A percentile compares a stretch with the other conserved stretches of the same genome.
These are phyloP conservation scores for Phyllosticta capitalensis DNA, from an alignment of 2,329 filamentous ascomycete species.

Conservation along the genomic window DNA sequence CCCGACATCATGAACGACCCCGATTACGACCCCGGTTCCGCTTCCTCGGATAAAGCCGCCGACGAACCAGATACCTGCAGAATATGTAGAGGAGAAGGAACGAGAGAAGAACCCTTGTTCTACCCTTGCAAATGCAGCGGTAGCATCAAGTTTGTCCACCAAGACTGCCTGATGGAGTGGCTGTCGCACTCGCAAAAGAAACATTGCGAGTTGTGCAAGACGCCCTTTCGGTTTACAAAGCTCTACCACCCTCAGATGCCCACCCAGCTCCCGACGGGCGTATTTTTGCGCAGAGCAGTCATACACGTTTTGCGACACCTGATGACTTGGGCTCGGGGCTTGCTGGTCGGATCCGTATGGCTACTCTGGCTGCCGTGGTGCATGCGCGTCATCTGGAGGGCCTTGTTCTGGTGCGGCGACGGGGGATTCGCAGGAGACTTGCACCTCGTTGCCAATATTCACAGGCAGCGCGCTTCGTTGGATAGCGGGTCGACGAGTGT, in stretches of 20 bases:
- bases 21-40: constrained; percentile 35
- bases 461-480: not conserved
- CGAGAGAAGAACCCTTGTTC: constrained; percentile 75
- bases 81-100: constrained; percentile 88
- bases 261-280: constrained; percentile 62
- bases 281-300: constrained; percentile 72
- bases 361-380: constrained; percentile 78
- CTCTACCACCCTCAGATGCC: constrained; percentile 95
- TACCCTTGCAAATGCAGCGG: constrained; percentile 98
- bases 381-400: constrained; percentile 86
- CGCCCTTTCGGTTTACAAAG: constrained; percentile 94
- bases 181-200: constrained; percentile 98
- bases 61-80: constrained; percentile 77
- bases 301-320: constrained; percentile 64
- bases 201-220: constrained; percentile 98
- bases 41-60: constrained; percentile 18
- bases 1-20: constrained; percentile 50
- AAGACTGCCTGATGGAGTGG: constrained; percentile 98
- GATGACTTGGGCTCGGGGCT: constrained; percentile 66
- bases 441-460: constrained; percentile 20
- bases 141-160: constrained; percentile 97
- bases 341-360: constrained; percentile 80
- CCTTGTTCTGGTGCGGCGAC: constrained; percentile 90
- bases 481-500: constrained; percentile 13
- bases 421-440: constrained; percentile 51